Percentiles rank a stretch among this genome's conserved stretches.
These are phyloP conservation scores for Hymenoscyphus fraxineus DNA, from an alignment of 2,329 filamentous ascomycete genomes.

Conservation along the genomic window DNA sequence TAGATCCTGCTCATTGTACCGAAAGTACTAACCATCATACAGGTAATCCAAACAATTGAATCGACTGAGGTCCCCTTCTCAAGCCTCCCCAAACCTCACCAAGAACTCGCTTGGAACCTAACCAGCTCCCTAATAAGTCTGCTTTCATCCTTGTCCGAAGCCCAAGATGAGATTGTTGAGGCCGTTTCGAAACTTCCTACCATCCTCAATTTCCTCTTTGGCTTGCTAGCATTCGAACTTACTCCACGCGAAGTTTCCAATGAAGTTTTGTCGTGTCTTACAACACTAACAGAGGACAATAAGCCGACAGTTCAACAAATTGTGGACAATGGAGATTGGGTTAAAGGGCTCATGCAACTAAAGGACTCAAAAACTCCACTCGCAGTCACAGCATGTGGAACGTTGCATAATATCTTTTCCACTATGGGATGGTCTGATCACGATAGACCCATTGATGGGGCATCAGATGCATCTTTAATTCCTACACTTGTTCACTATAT, in stretches of 20 bases:
- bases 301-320: slow-evolving; percentile 49
- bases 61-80: slow-evolving; percentile 41
- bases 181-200: slow-evolving; percentile 47
- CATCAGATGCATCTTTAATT: slow-evolving; percentile 49
- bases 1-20: slow-evolving; percentile 1
- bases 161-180: slow-evolving; percentile 57
- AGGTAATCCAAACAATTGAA: slow-evolving; percentile 33
- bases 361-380: slow-evolving; percentile 46
- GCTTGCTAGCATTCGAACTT: slow-evolving; percentile 42
- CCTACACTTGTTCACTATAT: slow-evolving; percentile 39
- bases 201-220: slow-evolving; percentile 53
- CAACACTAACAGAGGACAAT: slow-evolving; percentile 59
- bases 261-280: slow-evolving; percentile 52
- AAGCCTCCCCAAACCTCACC: slow-evolving; percentile 51
- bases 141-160: slow-evolving; percentile 51
- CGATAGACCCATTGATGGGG: slow-evolving; percentile 45
- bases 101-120: slow-evolving; percentile 52
- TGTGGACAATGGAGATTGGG: slow-evolving; percentile 48
- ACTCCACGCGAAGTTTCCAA: slow-evolving; percentile 39
- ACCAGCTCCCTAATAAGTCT: slow-evolving; percentile 51
- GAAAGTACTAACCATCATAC: slow-evolving; percentile 12
- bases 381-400: slow-evolving; percentile 55
- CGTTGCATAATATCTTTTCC: slow-evolving; percentile 60
- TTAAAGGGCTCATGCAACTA: slow-evolving; percentile 47
- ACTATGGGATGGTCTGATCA: slow-evolving; percentile 51